Base-by-base conservation (phyloP, 2,329 filamentous ascomycete species). In the Fusarium pininemorale region DNA sequence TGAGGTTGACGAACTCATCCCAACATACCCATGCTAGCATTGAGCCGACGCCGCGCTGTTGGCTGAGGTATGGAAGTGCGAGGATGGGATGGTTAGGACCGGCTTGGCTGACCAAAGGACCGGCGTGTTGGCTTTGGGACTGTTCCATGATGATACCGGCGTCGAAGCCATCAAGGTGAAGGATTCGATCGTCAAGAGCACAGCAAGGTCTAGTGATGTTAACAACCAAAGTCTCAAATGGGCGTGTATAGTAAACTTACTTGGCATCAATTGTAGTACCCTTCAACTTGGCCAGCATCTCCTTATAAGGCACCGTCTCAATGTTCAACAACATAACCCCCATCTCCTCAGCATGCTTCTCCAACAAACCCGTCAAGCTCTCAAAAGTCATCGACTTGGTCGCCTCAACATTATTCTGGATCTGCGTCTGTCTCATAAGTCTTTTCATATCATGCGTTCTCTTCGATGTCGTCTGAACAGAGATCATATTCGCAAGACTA, bases 1-100 rank as follows among this genome's bases (percentile, higher is more conserved):
- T 30, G 14, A 70, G 66, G 7, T 70, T 70, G 30, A 70, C 67
- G 14, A 70, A 70, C 1, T 70, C 67, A 0, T 70, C 67, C 67
- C 67, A 70, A 15, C 67, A 70, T 11, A 70, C 67, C 67, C 66
- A 70, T 0, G 67, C 67, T 3, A 70, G 16, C 67, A 70, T 70
- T 3, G 67, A 70, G 2, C 67, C 59, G 5, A 28, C 5, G 3
- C 67, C 66, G 1, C 59, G 53, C n/a, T 38, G 47, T 24, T 58
- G 62, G n/a, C 54, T 70, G 13, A 70, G 67, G 24, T 59, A 70
- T 7, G 66, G 67, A 2, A 70, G 45, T 0, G 67, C 66, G 5
- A 70, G 66, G 4, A 35, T 38, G 7, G 67, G 67, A 37, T 70
- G 66, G 1, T 26, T 18, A 2, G 58, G 59, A 1, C 67, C 67